Conservation (phyloP, 768 basidiomycete genomes). For the Tylopilus vinaceipallidus region DNA sequence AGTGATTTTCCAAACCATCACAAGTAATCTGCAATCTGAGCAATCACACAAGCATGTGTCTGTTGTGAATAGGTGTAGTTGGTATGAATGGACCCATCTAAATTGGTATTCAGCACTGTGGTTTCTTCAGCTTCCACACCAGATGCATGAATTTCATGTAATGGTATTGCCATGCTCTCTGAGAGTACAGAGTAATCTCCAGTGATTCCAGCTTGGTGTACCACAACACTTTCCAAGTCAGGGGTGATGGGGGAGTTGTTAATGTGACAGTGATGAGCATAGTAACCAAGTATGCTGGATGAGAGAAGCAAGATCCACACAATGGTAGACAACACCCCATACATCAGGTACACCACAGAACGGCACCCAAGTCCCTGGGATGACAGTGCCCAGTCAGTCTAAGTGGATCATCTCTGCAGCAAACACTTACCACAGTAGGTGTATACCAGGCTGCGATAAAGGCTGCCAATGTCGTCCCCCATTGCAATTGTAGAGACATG, state of each 20-base stretch:
- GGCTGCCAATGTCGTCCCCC: conserved; percentile 29
- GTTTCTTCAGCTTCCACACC: not conserved
- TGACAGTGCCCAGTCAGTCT: not conserved
- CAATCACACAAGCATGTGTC: not conserved
- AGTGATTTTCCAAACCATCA: conserved; percentile 25
- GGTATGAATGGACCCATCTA: not conserved
- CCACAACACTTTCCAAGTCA: too few species aligned
- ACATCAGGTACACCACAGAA: conserved; percentile 12
- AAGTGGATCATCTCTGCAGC: not conserved
- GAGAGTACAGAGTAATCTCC: too few species aligned
- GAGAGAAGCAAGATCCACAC: conserved; percentile 27
- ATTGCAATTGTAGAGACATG: conserved; percentile 19
- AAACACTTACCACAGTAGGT: conserved; percentile 21
- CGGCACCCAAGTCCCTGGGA: conserved; percentile 30
- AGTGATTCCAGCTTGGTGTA: too few species aligned
- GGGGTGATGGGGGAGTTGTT: too few species aligned
- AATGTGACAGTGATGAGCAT: not conserved
- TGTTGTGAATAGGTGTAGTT: too few species aligned
- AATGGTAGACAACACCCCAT: conserved; percentile 16
- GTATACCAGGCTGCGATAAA: conserved; percentile 26
- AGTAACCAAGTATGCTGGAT: conserved; percentile 18
- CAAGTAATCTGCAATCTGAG: conserved; percentile 7
- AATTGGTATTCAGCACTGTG: not conserved
- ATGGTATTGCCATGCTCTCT: not conserved
- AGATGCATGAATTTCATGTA: not conserved